Conservation (phyloP, 495 filamentous ascomycete genomes). For the Aspergillus incahuasiensis region DNA sequence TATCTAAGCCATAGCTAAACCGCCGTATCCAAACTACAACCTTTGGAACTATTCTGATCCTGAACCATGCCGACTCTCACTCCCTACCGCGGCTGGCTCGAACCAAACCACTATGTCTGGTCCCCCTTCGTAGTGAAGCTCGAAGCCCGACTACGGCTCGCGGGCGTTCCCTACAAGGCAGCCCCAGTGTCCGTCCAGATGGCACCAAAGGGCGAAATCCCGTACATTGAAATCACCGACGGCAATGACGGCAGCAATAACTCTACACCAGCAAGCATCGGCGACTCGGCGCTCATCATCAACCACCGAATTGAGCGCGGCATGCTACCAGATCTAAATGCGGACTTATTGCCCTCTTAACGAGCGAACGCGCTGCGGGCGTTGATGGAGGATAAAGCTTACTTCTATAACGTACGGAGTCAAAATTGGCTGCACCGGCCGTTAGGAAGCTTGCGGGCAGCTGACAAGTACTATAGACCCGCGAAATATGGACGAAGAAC, state of each 20-base stretch:
- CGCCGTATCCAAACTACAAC: too few relatives aligned
- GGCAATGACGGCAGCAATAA: constrained; percentile 12
- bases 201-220: constrained; percentile 57
- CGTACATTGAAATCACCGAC: constrained; percentile 38
- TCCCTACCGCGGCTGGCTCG: constrained; percentile 51
- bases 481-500: constrained; percentile 52
- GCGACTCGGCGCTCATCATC: constrained; percentile 55
- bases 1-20: too few relatives aligned
- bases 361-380: constrained; percentile 48
- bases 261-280: constrained; percentile 9
- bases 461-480: constrained; percentile 8
- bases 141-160: constrained; percentile 57
- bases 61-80: constrained; percentile 16
- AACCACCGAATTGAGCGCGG: constrained; percentile 37
- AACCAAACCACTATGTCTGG: constrained; percentile 44
- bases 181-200: constrained; percentile 36
- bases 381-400: constrained; percentile 58
- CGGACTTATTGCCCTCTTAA: constrained; percentile 25
- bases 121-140: constrained; percentile 64
- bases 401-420: constrained; percentile 51
- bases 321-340: constrained; percentile 46
- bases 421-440: too few relatives aligned
- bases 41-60: neutral
- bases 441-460: too few relatives aligned
- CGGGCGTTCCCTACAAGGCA: constrained; percentile 40